These are phyloP conservation scores for Psilocybe tampanensis DNA, from an alignment of 768 basidiomycete species.

Conservation along the genomic window DNA sequence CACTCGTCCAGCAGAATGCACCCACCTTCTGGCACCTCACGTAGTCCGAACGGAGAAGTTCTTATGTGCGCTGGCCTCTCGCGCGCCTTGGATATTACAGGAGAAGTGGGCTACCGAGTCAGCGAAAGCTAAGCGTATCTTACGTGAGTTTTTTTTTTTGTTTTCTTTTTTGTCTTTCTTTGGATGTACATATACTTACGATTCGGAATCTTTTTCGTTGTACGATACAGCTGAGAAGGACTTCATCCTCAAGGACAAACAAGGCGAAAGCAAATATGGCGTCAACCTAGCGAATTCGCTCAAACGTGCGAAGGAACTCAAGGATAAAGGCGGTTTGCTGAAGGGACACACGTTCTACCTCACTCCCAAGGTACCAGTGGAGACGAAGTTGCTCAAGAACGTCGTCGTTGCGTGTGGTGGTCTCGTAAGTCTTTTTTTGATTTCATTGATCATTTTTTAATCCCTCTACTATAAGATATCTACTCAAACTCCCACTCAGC, in stretches of 20 bases:
- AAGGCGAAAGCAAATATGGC: conserved; percentile 64
- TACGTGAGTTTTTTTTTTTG: conserved; percentile 51
- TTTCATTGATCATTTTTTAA: not conserved
- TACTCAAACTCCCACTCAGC: conserved; percentile 53
- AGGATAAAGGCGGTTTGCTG: conserved; percentile 53
- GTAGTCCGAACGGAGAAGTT: conserved; percentile 89
- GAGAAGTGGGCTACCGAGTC: conserved; percentile 71
- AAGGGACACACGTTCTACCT: conserved; percentile 72
- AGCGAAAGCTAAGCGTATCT: conserved; percentile 53
- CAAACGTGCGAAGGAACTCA: conserved; percentile 51
- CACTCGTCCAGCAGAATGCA: conserved; percentile 66
- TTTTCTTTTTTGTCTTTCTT: too few species aligned
- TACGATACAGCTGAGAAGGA: conserved; percentile 58
- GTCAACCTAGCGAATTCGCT: conserved; percentile 68
- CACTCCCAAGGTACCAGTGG: conserved; percentile 64
- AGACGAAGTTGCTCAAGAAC: conserved; percentile 63
- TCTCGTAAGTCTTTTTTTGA: conserved; percentile 44
- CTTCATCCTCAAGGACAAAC: conserved; percentile 61
- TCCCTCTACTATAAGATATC: conserved; percentile 32
- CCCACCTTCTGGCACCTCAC: conserved; percentile 71
- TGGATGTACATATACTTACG: not conserved
- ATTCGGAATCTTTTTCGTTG: not conserved
- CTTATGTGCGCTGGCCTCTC: conserved; percentile 66
- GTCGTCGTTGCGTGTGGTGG: conserved; percentile 75
- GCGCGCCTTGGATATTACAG: conserved; percentile 61